Percentiles rank a stretch among this genome's conserved stretches.
Evolutionary conservation across 257 asterid genomes (phyloP).

Genomic region (Lycium ferocissimum): DNA sequence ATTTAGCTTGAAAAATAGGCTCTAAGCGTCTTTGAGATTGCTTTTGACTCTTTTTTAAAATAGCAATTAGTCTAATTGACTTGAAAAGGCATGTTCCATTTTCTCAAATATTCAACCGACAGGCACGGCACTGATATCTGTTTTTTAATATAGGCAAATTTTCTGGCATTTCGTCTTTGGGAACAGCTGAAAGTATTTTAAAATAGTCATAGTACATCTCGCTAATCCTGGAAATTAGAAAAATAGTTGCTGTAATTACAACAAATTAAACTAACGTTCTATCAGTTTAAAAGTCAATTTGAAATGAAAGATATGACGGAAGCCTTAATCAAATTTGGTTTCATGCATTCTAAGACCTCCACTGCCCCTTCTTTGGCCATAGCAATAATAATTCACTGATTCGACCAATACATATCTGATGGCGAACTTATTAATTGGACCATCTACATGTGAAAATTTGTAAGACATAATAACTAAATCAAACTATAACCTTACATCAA

Average conservation of each 20-base stretch:
- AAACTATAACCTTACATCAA: too few species aligned
- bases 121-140: not conserved
- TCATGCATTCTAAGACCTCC: not conserved
- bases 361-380: not conserved
- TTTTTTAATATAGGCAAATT: not conserved
- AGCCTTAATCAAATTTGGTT: not conserved
- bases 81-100: not conserved
- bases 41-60: not conserved
- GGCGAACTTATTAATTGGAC: not conserved
- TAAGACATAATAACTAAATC: too few species aligned
- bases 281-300: not conserved
- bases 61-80: not conserved
- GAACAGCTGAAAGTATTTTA: not conserved
- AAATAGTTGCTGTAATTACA: not conserved
- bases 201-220: too few species aligned
- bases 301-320: not conserved
- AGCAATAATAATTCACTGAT: not conserved
- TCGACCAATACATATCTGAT: too few species aligned
- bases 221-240: not conserved
- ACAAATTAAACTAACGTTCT: constrained; percentile 26
- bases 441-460: too few species aligned
- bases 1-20: too few species aligned
- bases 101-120: not conserved
- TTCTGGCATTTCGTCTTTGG: not conserved
- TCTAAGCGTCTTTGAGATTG: not conserved